Percentiles rank a stretch among this genome's conserved stretches.
These are phyloP conservation scores for Isochrysis galbana DNA, from an alignment of 78 protist species.

Conservation along the genomic window DNA sequence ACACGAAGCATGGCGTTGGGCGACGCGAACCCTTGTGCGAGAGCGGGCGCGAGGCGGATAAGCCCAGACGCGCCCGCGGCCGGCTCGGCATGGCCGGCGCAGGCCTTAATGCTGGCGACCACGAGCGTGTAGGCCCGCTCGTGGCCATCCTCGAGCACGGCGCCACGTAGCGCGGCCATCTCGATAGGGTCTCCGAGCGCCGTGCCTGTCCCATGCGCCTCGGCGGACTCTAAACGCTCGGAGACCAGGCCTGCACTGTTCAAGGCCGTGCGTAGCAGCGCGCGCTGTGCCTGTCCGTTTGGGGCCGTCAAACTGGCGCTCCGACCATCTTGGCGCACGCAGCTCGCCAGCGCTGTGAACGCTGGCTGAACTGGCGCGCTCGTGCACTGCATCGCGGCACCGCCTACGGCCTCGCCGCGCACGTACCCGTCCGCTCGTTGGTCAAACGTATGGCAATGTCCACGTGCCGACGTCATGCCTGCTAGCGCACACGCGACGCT, in stretches of 20 bases:
- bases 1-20: background rate
- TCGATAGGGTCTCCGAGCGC: constrained; percentile 5
- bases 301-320: constrained; percentile 66
- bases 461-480: constrained; percentile 62
- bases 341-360: background rate
- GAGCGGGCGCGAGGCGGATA: background rate
- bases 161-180: background rate
- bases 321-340: constrained; percentile 65
- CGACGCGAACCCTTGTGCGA: background rate
- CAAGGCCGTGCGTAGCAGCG: constrained; percentile 33
- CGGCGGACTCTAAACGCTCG: background rate
- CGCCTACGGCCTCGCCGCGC: constrained; percentile 79
- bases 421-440: constrained; percentile 82
- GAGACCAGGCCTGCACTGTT: background rate
- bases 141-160: background rate
- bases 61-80: constrained; percentile 27
- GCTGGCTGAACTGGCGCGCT: background rate
- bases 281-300: constrained; percentile 62
- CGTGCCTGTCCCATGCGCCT: constrained; percentile 10
- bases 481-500: constrained; percentile 34
- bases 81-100: constrained; percentile 75
- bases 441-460: constrained; percentile 72
- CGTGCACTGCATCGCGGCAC: background rate
- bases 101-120: constrained; percentile 65
- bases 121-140: background rate